Evolutionary conservation across 1,139 yeast genomes (phyloP).

Genomic region (Taphrina communis): DNA sequence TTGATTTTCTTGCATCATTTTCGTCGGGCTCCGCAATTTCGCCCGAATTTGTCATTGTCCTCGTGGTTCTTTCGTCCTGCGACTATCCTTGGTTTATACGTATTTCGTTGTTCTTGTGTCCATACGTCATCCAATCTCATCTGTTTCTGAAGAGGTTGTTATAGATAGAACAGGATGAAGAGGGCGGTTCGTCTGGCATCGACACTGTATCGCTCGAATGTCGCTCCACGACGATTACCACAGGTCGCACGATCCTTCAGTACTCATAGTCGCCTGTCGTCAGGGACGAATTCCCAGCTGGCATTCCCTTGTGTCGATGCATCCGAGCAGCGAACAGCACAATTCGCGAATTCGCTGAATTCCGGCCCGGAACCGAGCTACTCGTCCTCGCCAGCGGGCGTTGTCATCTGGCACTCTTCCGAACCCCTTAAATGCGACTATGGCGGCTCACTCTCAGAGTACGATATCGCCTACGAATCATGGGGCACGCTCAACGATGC

Average conservation of each 20-base stretch:
- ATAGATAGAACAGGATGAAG: neutral
- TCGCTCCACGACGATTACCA: neutral
- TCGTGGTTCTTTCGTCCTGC: neutral
- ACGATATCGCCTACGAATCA: conserved; percentile 83
- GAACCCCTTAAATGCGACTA: conserved; percentile 74
- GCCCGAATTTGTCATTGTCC: neutral
- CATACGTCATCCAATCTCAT: too few species aligned
- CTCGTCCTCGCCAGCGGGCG: conserved; percentile 41
- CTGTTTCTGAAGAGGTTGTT: too few species aligned
- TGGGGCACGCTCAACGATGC: conserved; percentile 77
- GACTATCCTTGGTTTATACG: neutral
- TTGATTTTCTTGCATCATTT: neutral
- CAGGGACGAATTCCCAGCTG: conserved; percentile 64
- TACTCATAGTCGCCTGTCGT: neutral
- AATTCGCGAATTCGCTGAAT: conserved; percentile 50
- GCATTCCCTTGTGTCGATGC: conserved; percentile 86
- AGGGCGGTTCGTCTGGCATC: neutral
- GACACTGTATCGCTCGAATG: neutral
- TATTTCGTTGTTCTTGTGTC: too few species aligned
- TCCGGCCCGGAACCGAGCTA: conserved; percentile 39
- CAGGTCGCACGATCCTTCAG: neutral
- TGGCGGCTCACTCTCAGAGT: conserved; percentile 78
- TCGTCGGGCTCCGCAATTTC: neutral
- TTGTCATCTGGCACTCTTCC: conserved; percentile 64
- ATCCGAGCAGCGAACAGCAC: conserved; percentile 62